These are phyloP conservation scores for Cenococcum geophilum DNA, from an alignment of 495 filamentous ascomycete species.

Conservation along the genomic window DNA sequence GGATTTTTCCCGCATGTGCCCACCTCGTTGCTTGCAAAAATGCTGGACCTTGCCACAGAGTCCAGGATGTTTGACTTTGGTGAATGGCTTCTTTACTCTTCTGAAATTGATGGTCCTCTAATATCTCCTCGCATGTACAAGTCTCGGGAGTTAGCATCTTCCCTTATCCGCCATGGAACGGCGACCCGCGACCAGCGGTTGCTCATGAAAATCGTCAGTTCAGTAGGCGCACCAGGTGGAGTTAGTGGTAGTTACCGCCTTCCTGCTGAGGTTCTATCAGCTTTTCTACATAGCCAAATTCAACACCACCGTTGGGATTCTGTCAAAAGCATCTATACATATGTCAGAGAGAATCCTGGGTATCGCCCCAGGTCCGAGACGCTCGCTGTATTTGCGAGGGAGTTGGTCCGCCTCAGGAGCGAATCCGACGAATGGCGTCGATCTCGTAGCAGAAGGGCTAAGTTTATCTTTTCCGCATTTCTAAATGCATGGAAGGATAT, in stretches of 20 bases:
- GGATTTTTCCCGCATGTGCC: conserved; percentile 45
- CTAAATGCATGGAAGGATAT: conserved; percentile 22
- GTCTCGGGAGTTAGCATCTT: conserved; percentile 47
- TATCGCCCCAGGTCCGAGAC: conserved; percentile 21
- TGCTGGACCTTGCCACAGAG: conserved; percentile 51
- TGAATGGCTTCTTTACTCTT: conserved; percentile 49
- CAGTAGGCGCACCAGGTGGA: conserved; percentile 7
- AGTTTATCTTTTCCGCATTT: conserved; percentile 12
- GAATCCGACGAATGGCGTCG: neutral
- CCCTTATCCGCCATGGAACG: conserved; percentile 53
- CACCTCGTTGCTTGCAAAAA: conserved; percentile 41
- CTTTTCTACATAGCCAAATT: conserved; percentile 49
- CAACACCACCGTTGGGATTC: conserved; percentile 44
- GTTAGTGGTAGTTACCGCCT: conserved; percentile 7
- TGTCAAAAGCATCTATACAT: conserved; percentile 42
- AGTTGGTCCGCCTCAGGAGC: conserved; percentile 20
- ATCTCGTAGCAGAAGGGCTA: conserved; percentile 6
- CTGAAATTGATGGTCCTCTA: conserved; percentile 52
- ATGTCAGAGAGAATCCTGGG: conserved; percentile 36
- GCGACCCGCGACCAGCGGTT: conserved; percentile 47
- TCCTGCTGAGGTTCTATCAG: conserved; percentile 43
- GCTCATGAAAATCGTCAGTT: conserved; percentile 41
- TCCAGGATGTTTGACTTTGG: conserved; percentile 47
- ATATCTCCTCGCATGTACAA: conserved; percentile 47
- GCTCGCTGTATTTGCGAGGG: conserved; percentile 29